Conservation (phyloP, 495 filamentous ascomycete genomes). For the Aspergillus coremiiformis region DNA sequence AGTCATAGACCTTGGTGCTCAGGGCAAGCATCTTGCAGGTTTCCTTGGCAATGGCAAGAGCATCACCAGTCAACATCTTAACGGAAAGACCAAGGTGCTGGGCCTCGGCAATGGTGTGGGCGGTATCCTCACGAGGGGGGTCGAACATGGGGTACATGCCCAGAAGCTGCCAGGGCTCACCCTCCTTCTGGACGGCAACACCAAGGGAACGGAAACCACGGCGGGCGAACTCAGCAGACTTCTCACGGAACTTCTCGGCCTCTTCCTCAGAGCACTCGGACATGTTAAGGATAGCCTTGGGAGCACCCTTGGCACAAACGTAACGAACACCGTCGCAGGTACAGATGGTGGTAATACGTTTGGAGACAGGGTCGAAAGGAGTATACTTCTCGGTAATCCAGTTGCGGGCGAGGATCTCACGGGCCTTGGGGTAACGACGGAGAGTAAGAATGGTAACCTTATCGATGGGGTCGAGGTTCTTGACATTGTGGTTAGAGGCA, state of each 20-base stretch:
- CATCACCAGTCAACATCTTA: slow-evolving; percentile 77
- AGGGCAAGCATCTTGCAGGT: slow-evolving; percentile 76
- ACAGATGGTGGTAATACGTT: slow-evolving; percentile 65
- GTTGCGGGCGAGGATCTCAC: slow-evolving; percentile 60
- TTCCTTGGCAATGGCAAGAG: slow-evolving; percentile 72
- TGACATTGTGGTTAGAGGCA: slow-evolving; percentile 69
- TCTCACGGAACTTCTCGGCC: slow-evolving; percentile 57
- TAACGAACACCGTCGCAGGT: slow-evolving; percentile 60
- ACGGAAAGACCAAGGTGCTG: slow-evolving; percentile 68
- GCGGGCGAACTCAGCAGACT: slow-evolving; percentile 65
- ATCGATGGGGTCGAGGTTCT: slow-evolving; percentile 70
- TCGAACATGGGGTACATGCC: slow-evolving; percentile 77
- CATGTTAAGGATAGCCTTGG: slow-evolving; percentile 64
- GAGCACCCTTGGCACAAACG: slow-evolving; percentile 65
- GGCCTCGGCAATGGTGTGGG: slow-evolving; percentile 69
- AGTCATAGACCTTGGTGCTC: slow-evolving; percentile 73
- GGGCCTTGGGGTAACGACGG: slow-evolving; percentile 65
- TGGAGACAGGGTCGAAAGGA: slow-evolving; percentile 72
- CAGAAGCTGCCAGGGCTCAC: slow-evolving; percentile 60
- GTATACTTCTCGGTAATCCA: slow-evolving; percentile 71
- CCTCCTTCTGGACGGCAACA: slow-evolving; percentile 63
- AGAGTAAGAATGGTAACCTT: slow-evolving; percentile 69
- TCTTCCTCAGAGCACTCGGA: slow-evolving; percentile 57
- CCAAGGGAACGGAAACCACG: slow-evolving; percentile 78
- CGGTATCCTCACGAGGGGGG: slow-evolving; percentile 69